Percentiles rank a stretch among this genome's conserved stretches.
Evolutionary conservation across 2,329 filamentous ascomycete species (phyloP).

Genomic region (Fusarium verrucosum): DNA sequence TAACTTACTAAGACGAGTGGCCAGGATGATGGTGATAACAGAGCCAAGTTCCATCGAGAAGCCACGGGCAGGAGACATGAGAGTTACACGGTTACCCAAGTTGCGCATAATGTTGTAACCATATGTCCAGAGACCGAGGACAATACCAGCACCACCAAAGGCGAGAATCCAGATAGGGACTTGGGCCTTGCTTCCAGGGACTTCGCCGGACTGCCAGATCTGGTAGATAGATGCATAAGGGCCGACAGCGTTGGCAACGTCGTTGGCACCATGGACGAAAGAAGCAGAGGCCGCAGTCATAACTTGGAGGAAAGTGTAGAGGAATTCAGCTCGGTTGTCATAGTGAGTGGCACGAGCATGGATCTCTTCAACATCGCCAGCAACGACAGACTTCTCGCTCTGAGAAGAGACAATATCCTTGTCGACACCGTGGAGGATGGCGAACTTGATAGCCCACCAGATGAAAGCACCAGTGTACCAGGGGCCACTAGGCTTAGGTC

Average conservation of each 20-base stretch:
- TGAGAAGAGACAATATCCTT: conserved; percentile 53
- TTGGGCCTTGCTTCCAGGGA: conserved; percentile 54
- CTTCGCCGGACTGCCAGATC: conserved; percentile 62
- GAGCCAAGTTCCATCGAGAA: conserved; percentile 69
- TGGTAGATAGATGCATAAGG: conserved; percentile 71
- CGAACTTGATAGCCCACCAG: conserved; percentile 57
- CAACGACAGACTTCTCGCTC: conserved; percentile 54
- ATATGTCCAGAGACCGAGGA: conserved; percentile 67
- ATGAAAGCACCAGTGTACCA: conserved; percentile 56
- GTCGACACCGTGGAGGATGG: conserved; percentile 59
- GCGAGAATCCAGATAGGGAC: conserved; percentile 70
- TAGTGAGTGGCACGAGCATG: conserved; percentile 67
- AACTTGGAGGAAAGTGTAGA: conserved; percentile 68
- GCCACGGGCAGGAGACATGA: conserved; percentile 68
- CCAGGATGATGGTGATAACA: conserved; percentile 70
- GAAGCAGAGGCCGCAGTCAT: conserved; percentile 70
- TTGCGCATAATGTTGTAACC: conserved; percentile 73
- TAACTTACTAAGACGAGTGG: conserved; percentile 63
- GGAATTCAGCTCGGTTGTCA: conserved; percentile 69
- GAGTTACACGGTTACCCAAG: conserved; percentile 69
- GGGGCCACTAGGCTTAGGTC: conserved; percentile 53
- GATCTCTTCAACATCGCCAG: conserved; percentile 63
- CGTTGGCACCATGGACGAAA: conserved; percentile 74
- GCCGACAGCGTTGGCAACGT: conserved; percentile 70
- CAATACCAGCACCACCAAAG: conserved; percentile 62